Evolutionary conservation across 352 stramenopile genomes (phyloP).

Genomic region (Aphanomyces euteiches): DNA sequence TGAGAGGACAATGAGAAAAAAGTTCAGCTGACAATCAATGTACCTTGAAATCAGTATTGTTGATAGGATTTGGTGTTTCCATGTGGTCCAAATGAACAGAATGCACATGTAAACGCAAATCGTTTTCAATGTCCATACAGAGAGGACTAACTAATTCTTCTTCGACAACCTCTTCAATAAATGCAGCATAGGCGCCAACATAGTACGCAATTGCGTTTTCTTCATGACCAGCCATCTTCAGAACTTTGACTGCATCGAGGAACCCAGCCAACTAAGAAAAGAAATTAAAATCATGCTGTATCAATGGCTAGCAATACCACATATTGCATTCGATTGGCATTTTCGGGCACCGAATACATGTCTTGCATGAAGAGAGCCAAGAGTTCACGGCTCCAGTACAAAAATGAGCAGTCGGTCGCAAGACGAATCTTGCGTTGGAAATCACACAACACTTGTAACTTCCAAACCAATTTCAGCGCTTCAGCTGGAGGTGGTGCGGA

Average conservation of each 20-base stretch:
- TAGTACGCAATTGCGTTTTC: slow-evolving; percentile 55
- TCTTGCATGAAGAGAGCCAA: slow-evolving; percentile 80
- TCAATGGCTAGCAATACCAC: slow-evolving; percentile 36
- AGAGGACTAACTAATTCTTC: slow-evolving; percentile 86
- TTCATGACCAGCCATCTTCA: slow-evolving; percentile 76
- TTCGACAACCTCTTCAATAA: slow-evolving; percentile 78
- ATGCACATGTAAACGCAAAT: slow-evolving; percentile 88
- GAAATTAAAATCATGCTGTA: not conserved
- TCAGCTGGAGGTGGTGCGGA: slow-evolving; percentile 38
- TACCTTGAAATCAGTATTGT: slow-evolving; percentile 29
- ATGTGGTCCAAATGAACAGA: slow-evolving; percentile 84
- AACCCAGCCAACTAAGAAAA: slow-evolving; percentile 46
- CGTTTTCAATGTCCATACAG: slow-evolving; percentile 92
- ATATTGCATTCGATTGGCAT: slow-evolving; percentile 82
- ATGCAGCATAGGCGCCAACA: slow-evolving; percentile 66
- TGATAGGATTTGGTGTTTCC: slow-evolving; percentile 82
- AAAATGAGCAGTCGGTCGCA: slow-evolving; percentile 89
- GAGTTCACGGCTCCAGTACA: slow-evolving; percentile 91
- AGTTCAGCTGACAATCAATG: not conserved
- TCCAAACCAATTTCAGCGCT: slow-evolving; percentile 81
- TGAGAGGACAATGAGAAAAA: slow-evolving; percentile 44
- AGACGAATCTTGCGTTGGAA: slow-evolving; percentile 84
- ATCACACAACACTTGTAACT: slow-evolving; percentile 79
- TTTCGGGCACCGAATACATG: slow-evolving; percentile 75
- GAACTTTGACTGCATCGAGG: slow-evolving; percentile 65